Conservation (phyloP, 2,329 filamentous ascomycete genomes). For the Colletotrichum graminicola region DNA sequence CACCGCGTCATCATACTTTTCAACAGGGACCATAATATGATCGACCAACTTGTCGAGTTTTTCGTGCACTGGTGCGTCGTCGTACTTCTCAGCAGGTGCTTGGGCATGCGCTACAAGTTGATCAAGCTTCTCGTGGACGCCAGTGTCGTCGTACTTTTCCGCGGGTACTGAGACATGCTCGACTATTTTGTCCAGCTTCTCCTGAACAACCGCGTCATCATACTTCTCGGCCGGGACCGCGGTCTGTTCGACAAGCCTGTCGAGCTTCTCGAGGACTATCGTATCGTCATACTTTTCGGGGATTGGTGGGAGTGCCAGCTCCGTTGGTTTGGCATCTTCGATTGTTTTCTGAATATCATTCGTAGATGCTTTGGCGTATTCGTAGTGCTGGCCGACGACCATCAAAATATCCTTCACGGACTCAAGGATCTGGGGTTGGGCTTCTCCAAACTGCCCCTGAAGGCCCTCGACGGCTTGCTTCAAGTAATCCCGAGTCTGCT, state of each 20-base stretch:
- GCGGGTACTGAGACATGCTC: constrained; percentile 28
- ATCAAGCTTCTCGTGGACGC: constrained; percentile 48
- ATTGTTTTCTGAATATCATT: constrained; percentile 69
- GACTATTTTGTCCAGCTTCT: constrained; percentile 33
- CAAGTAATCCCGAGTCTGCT: constrained; percentile 84
- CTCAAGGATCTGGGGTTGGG: constrained; percentile 89
- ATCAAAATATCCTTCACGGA: constrained; percentile 87
- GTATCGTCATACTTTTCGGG: constrained; percentile 71
- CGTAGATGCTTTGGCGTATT: constrained; percentile 80
- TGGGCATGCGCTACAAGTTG: constrained; percentile 71
- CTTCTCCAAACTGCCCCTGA: constrained; percentile 83
- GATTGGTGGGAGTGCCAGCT: constrained; percentile 35
- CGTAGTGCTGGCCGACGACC: constrained; percentile 87
- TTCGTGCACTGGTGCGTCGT: constrained; percentile 23
- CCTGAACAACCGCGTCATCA: constrained; percentile 42
- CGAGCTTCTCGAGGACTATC: constrained; percentile 30
- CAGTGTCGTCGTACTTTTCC: constrained; percentile 45
- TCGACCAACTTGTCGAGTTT: constrained; percentile 35
- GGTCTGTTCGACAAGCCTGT: constrained; percentile 32
- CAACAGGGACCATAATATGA: constrained; percentile 27
- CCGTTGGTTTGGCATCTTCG: constrained; percentile 68
- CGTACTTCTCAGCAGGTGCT: constrained; percentile 30
- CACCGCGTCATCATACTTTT: constrained; percentile 51
- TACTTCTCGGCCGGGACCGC: constrained; percentile 41
- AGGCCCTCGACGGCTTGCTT: constrained; percentile 82